These are phyloP conservation scores for Fomitopsis betulina DNA, from an alignment of 1,284 basidiomycete species.

Conservation along the genomic window DNA sequence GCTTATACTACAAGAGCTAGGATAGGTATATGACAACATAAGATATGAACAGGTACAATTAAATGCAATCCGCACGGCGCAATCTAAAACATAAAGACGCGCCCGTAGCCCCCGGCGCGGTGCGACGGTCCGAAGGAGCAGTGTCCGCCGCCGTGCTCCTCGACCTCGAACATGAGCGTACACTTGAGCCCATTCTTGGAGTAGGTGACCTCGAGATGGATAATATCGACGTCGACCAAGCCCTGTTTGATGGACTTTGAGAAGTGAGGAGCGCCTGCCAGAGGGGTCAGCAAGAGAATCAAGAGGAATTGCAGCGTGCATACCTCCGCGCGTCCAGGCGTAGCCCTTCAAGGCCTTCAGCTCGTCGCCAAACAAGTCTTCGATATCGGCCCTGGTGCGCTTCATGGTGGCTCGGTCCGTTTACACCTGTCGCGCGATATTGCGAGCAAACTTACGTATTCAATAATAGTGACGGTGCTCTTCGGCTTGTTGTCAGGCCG, in stretches of 20 bases:
- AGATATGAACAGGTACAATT: too few species aligned
- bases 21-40: too few species aligned
- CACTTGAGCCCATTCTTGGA: constrained; percentile 39
- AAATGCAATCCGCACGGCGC: too few species aligned
- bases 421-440: background rate
- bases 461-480: constrained; percentile 5
- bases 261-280: constrained; percentile 26
- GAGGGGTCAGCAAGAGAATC: background rate
- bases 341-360: constrained; percentile 34
- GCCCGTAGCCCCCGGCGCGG: background rate
- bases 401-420: constrained; percentile 28
- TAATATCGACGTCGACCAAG: constrained; percentile 21
- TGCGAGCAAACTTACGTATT: constrained; percentile 7
- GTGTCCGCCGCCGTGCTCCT: constrained; percentile 18
- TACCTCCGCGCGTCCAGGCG: constrained; percentile 24
- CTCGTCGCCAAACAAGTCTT: constrained; percentile 31
- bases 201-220: constrained; percentile 33
- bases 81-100: background rate
- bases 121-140: constrained; percentile 1
- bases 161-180: constrained; percentile 36
- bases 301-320: constrained; percentile 7
- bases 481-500: background rate
- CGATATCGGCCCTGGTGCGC: constrained; percentile 7
- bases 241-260: constrained; percentile 32
- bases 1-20: too few species aligned